A percentile compares a stretch with the other conserved stretches of the same genome.
Conservation (phyloP, 495 filamentous ascomycete species). For the Penicillium verhagenii region DNA sequence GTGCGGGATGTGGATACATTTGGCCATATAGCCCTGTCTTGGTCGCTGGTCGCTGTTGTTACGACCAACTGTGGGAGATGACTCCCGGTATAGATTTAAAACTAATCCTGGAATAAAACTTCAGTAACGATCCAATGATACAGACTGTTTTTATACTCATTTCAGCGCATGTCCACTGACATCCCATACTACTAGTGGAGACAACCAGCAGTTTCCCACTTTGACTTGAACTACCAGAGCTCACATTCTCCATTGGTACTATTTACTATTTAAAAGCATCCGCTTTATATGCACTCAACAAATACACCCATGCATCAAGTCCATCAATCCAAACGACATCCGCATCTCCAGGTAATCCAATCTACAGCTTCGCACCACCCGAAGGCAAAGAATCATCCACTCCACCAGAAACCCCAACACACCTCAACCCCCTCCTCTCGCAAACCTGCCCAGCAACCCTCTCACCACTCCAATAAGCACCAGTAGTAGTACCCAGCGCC, state of each 20-base stretch:
- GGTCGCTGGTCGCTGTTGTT: constrained; percentile 3
- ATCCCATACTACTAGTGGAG: background rate
- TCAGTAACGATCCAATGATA: constrained; percentile 19
- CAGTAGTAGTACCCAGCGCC: constrained; percentile 80
- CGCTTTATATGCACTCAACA: background rate
- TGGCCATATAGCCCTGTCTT: background rate
- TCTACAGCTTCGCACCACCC: constrained; percentile 8
- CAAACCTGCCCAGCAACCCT: constrained; percentile 66
- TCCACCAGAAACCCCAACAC: constrained; percentile 22
- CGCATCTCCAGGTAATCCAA: too few relatives aligned
- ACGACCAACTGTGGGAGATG: constrained; percentile 11
- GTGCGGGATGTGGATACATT: background rate
- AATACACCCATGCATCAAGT: too few relatives aligned
- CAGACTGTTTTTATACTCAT: too few relatives aligned
- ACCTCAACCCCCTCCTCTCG: constrained; percentile 30
- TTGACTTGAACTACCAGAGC: too few relatives aligned
- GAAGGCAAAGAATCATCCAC: constrained; percentile 43
- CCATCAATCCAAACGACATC: too few relatives aligned
- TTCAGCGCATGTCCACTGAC: too few relatives aligned
- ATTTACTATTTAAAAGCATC: background rate
- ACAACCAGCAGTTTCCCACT: too few relatives aligned
- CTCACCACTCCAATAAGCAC: constrained; percentile 92
- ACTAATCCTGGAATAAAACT: constrained; percentile 31
- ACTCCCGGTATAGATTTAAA: constrained; percentile 18
- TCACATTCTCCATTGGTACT: too few relatives aligned